phyloP scores from a whole-genome alignment of 805 yeast genomes.

The Candida dendrica region DNA sequence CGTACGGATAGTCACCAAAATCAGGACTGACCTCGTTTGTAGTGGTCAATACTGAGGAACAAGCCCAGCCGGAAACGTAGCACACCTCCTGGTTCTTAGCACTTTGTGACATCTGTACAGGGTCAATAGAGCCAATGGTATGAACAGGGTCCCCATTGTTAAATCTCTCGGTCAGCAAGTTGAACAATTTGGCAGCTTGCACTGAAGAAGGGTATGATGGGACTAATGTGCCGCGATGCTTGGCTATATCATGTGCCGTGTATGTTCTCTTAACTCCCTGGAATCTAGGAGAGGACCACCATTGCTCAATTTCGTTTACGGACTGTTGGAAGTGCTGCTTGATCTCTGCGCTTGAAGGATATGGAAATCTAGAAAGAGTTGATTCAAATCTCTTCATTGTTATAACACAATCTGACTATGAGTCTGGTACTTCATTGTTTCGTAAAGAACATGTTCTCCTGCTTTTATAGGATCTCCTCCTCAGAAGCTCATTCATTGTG shows the following conservation, averaged over 20 bases:
- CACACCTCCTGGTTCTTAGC: constrained; percentile 44
- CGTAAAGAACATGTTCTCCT: too few species aligned
- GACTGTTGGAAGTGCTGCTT: constrained; percentile 18
- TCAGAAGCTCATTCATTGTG: background rate
- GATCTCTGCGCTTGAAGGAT: constrained; percentile 12
- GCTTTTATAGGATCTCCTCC: too few species aligned
- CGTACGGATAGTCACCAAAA: constrained; percentile 64
- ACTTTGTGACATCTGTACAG: constrained; percentile 54
- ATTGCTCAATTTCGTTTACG: constrained; percentile 30
- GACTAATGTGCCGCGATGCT: constrained; percentile 43
- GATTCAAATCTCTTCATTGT: background rate
- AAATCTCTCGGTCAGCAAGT: constrained; percentile 33
- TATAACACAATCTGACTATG: too few species aligned
- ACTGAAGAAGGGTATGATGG: constrained; percentile 37
- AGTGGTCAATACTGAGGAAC: constrained; percentile 46
- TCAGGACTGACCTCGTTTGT: constrained; percentile 62
- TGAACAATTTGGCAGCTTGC: constrained; percentile 47
- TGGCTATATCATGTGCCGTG: constrained; percentile 43
- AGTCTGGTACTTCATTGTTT: too few species aligned
- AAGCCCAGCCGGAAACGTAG: constrained; percentile 59
- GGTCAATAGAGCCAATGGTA: constrained; percentile 57
- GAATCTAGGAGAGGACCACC: constrained; percentile 46
- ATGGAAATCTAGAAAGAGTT: constrained; percentile 14
- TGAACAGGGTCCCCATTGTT: constrained; percentile 39
- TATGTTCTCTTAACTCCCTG: constrained; percentile 43